Evolutionary conservation across 164 flowering plant species (phyloP).

Genomic region (Houttuynia cordata): DNA sequence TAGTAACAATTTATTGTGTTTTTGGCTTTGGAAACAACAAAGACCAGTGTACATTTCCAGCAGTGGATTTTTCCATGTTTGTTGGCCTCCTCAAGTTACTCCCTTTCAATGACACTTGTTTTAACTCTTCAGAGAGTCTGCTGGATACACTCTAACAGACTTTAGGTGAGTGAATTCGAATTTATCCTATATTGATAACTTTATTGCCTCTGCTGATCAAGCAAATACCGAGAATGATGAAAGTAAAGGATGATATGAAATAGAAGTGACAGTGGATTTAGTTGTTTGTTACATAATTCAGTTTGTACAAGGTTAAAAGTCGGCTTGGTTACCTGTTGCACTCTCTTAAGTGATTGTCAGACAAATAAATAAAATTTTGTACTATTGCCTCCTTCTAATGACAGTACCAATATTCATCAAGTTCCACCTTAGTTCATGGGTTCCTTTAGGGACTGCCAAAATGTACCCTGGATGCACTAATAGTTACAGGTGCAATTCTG

Average conservation of each 20-base stretch:
- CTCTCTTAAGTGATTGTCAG: too few relatives aligned
- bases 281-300: too few relatives aligned
- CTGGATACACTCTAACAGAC: constrained; percentile 30
- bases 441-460: too few relatives aligned
- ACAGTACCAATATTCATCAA: too few relatives aligned
- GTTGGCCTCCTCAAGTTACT: constrained; percentile 73
- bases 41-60: constrained; percentile 63
- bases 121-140: constrained; percentile 30
- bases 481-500: too few relatives aligned
- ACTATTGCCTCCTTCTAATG: too few relatives aligned
- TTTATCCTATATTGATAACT: background rate
- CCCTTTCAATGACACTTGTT: constrained; percentile 47
- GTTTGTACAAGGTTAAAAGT: background rate
- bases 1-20: constrained; percentile 36
- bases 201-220: background rate
- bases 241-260: background rate
- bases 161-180: constrained; percentile 27
- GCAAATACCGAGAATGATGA: background rate
- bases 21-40: constrained; percentile 22
- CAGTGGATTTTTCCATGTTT: constrained; percentile 62
- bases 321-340: background rate
- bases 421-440: too few relatives aligned
- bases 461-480: too few relatives aligned
- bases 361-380: too few relatives aligned
- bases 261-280: background rate